These are phyloP conservation scores for Microdochium paspali DNA, from an alignment of 2,329 filamentous ascomycete genomes.

Conservation along the genomic window DNA sequence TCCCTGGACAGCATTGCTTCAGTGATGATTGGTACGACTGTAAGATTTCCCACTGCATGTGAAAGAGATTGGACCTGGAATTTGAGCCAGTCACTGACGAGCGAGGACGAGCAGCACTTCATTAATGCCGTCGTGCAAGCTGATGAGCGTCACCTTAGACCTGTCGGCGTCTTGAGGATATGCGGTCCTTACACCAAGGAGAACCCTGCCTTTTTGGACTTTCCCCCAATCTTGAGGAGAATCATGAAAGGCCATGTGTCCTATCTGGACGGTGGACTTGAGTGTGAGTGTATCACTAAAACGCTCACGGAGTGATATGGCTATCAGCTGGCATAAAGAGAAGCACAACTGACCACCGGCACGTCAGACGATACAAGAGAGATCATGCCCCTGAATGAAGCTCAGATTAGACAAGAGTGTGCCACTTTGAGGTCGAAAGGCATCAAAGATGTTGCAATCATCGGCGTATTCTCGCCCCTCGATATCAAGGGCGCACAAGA, in stretches of 20 bases:
- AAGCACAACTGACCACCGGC: background rate
- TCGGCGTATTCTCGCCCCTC: conserved; percentile 43
- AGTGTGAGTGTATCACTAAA: conserved; percentile 14
- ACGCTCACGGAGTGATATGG: too few species aligned
- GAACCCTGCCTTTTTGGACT: conserved; percentile 41
- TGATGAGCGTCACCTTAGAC: conserved; percentile 35
- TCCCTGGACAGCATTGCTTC: background rate
- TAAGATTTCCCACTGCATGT: background rate
- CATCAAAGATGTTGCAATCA: conserved; percentile 36
- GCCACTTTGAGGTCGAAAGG: conserved; percentile 26
- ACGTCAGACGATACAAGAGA: conserved; percentile 32
- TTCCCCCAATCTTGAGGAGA: conserved; percentile 36
- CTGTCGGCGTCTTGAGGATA: conserved; percentile 44
- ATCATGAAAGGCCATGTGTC: conserved; percentile 36
- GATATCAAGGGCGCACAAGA: conserved; percentile 38
- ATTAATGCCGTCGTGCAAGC: conserved; percentile 48
- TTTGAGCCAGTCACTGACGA: background rate
- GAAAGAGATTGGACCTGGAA: background rate
- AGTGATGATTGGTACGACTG: conserved; percentile 2
- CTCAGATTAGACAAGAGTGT: conserved; percentile 28
- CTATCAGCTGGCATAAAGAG: background rate
- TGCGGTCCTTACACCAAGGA: conserved; percentile 44
- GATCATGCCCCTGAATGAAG: conserved; percentile 34
- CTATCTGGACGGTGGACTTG: conserved; percentile 37
- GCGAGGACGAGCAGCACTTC: conserved; percentile 37